Evolutionary conservation across 2,329 filamentous ascomycete genomes (phyloP), one percentile per base, ranked within the genome.

Genomic region (Nannizziopsis barbatae): DNA sequence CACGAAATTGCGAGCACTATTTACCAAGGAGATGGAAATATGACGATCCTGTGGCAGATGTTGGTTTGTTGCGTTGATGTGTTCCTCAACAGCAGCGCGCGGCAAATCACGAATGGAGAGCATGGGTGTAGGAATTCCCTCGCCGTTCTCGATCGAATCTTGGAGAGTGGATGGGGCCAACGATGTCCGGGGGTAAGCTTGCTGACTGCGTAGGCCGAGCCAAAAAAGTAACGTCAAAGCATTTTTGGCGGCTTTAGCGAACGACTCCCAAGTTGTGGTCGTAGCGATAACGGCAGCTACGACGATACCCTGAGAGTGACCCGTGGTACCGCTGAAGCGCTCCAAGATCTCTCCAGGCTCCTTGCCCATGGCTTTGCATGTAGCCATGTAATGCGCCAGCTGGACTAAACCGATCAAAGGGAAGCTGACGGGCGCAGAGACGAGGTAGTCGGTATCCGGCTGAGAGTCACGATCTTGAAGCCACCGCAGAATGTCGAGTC

Each of bases 61-160:
- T 65, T 95, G 83, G 68, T 98, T 98, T 56, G 92, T 98, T 11
- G 84, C 85, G 69, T 96, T 84, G 57, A 98, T 94, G 70, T 96
- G 90, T 67, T 90, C 88, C 69, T 98, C 89, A 10, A 98, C 86
- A 57, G 93, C 85, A 38, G 82, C 77, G 60, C 84, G 80, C 0
- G 90, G 84, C 22, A 98, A 79, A 62, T 98, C 92, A 43, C 92
- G 86, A 56, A 98, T 94, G 61, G 92, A 96, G 56, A 98, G 73
- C 92, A 98, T 98, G 37, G 92, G 93, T 1, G 92, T 96, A 1
- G 93, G 92, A 5, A 77, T 78, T n/a, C 93, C 93, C 70, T 98
- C 92, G 45, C 92, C 90, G 65, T 92, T 83, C 63, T 95, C 90
- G 56, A 87, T 77, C 1, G 92, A 95, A 68, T 98, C 92, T 63